phyloP scores from a whole-genome alignment of 2,329 filamentous ascomycete genomes.

The Neopestalotiopsis clavispora region DNA sequence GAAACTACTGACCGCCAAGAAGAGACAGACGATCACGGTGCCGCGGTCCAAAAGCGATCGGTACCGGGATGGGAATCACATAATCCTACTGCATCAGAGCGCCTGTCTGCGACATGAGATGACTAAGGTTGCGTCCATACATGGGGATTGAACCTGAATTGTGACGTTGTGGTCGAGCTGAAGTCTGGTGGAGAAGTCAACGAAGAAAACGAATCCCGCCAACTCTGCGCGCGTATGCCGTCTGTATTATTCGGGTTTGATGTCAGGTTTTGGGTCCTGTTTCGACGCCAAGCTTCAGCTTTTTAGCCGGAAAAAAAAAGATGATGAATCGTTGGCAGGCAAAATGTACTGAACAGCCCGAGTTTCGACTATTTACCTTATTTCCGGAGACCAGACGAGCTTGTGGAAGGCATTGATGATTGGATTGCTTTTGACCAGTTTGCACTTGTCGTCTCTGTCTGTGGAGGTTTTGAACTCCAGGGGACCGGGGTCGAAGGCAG shows the following conservation, averaged over 20 bases:
- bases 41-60: background rate
- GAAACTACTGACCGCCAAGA: conserved; percentile 15
- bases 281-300: background rate
- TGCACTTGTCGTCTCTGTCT: background rate
- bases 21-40: conserved; percentile 7
- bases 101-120: background rate
- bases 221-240: background rate
- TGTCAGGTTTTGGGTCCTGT: background rate
- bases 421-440: background rate
- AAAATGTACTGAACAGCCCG: background rate
- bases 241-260: background rate
- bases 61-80: background rate
- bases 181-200: background rate
- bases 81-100: background rate
- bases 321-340: background rate
- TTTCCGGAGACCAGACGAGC: background rate
- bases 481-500: background rate
- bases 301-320: background rate
- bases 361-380: background rate
- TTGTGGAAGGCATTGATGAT: background rate
- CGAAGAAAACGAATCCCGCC: background rate
- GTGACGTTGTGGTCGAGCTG: background rate
- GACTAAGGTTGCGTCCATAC: background rate
- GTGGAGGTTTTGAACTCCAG: background rate
- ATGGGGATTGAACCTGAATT: background rate